Conservation (phyloP, 2,329 filamentous ascomycete genomes). For the Hyphodiscus sp. region DNA sequence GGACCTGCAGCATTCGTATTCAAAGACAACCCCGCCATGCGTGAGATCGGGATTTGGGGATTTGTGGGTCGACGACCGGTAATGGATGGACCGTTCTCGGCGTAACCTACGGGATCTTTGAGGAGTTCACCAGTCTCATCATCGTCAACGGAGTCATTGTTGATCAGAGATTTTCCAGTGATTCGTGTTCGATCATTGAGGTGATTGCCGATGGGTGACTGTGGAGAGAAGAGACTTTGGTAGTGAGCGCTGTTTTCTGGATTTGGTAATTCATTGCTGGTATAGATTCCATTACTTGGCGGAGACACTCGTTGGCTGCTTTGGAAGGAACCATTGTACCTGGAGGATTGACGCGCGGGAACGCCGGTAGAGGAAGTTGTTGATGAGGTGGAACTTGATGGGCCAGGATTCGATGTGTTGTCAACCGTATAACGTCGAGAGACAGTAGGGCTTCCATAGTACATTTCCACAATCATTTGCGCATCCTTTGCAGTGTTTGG, state of each 20-base stretch:
- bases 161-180: conserved; percentile 67
- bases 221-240: conserved; percentile 63
- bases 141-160: conserved; percentile 58
- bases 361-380: conserved; percentile 32
- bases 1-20: conserved; percentile 51
- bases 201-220: conserved; percentile 66
- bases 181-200: conserved; percentile 54
- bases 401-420: conserved; percentile 35
- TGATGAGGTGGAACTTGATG: conserved; percentile 34
- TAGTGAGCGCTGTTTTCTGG: conserved; percentile 47
- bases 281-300: conserved; percentile 47
- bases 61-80: conserved; percentile 63
- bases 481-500: conserved; percentile 44
- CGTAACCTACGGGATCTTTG: conserved; percentile 65
- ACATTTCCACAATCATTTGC: conserved; percentile 52
- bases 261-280: conserved; percentile 53
- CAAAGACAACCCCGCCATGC: conserved; percentile 64
- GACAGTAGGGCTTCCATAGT: conserved; percentile 31
- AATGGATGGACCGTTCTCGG: conserved; percentile 56
- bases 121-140: conserved; percentile 69
- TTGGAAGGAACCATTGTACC: conserved; percentile 58
- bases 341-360: conserved; percentile 29
- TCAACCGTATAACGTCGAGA: conserved; percentile 50
- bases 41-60: conserved; percentile 62
- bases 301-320: conserved; percentile 37